Percentiles rank a stretch among this genome's conserved stretches.
These are phyloP conservation scores for Gossypium mustelinum DNA, from an alignment of 345 rosid species.

Conservation along the genomic window DNA sequence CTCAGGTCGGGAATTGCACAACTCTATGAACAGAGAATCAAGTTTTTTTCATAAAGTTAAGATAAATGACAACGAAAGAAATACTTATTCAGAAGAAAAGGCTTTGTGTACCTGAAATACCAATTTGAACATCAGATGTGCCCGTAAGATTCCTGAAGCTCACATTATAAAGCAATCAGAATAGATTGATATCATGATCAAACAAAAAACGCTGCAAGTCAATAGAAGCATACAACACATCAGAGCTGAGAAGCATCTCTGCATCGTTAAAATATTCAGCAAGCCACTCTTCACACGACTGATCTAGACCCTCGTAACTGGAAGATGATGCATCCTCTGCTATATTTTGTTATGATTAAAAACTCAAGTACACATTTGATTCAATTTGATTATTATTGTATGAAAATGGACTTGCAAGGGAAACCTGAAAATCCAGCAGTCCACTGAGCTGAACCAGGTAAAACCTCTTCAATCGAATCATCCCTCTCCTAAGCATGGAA, in stretches of 20 bases:
- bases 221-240: slow-evolving; percentile 55
- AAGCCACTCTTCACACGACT: slow-evolving; percentile 62
- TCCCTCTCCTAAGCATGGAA: slow-evolving; percentile 52
- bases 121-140: slow-evolving; percentile 5
- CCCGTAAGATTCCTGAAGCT: slow-evolving; percentile 46
- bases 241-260: slow-evolving; percentile 47
- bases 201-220: slow-evolving; percentile 16
- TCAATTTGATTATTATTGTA: slow-evolving; percentile 8
- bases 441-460: slow-evolving; percentile 51
- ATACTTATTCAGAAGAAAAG: not conserved
- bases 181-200: slow-evolving; percentile 7
- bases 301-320: slow-evolving; percentile 54
- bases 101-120: not conserved
- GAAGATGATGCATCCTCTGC: slow-evolving; percentile 48
- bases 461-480: slow-evolving; percentile 54
- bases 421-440: slow-evolving; percentile 71
- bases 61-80: slow-evolving; percentile 7
- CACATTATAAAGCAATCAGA: slow-evolving; percentile 25
- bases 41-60: not conserved
- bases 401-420: slow-evolving; percentile 13
- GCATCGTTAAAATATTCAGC: slow-evolving; percentile 58
- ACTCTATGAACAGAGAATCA: slow-evolving; percentile 6
- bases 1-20: slow-evolving; percentile 39
- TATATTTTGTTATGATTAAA: slow-evolving; percentile 19
- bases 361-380: slow-evolving; percentile 11